phyloP scores from a whole-genome alignment of 176 grass and related monocot species.

The Lolium rigidum region DNA sequence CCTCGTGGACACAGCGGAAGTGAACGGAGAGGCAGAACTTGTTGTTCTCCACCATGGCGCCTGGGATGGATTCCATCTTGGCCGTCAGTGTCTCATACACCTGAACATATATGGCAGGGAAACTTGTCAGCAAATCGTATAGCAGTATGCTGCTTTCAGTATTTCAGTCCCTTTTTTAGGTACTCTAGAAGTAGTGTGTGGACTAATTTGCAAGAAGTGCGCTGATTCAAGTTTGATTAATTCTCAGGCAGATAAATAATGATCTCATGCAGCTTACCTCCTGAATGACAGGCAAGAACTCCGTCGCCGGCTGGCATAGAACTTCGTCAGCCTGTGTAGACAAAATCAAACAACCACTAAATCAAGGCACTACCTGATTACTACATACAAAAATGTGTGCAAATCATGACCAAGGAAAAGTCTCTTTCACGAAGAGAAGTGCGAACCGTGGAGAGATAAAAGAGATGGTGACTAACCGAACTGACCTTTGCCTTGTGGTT shows the following conservation, averaged over 20 bases:
- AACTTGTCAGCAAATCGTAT: background rate
- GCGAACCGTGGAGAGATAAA: background rate
- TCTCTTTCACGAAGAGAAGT: background rate
- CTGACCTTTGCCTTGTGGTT: conserved; percentile 56
- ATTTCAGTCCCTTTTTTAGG: background rate
- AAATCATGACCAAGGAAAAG: background rate
- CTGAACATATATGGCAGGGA: background rate
- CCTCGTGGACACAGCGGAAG: conserved; percentile 75
- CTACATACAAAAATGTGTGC: background rate
- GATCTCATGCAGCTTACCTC: conserved; percentile 44
- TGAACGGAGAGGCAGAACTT: conserved; percentile 95
- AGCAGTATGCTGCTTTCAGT: background rate
- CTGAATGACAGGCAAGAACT: conserved; percentile 80
- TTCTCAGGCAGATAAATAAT: conserved; percentile 20
- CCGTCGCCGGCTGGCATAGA: conserved; percentile 75
- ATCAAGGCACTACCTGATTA: background rate
- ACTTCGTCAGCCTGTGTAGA: conserved; percentile 39
- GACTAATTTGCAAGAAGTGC: background rate
- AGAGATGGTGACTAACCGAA: background rate
- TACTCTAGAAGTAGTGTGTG: background rate
- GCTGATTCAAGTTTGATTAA: background rate
- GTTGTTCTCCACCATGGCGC: conserved; percentile 79
- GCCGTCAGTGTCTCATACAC: conserved; percentile 40
- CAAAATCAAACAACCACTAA: background rate
- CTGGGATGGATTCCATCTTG: conserved; percentile 57